Conservation (phyloP, 768 basidiomycete genomes). For the Pulveroboletus ravenelii region DNA sequence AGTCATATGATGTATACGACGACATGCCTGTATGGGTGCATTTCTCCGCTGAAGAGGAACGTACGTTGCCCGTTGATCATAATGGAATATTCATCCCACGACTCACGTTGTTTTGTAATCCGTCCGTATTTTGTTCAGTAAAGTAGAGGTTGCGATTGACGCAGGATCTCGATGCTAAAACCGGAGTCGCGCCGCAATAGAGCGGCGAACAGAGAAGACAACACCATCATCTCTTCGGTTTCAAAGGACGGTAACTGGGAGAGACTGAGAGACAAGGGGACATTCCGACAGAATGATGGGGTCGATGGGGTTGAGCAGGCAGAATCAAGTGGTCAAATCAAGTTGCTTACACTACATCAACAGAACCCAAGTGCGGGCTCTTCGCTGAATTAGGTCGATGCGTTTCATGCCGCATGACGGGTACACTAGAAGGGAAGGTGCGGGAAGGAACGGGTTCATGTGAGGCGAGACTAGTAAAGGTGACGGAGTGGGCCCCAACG, state of each 20-base stretch:
- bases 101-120: constrained; percentile 17
- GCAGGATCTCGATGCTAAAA: constrained; percentile 7
- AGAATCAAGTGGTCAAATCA: neutral
- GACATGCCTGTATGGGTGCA: constrained; percentile 51
- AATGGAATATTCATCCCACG: constrained; percentile 53
- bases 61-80: constrained; percentile 53
- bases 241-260: neutral
- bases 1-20: constrained; percentile 57
- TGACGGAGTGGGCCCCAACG: no score
- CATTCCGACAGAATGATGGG: neutral
- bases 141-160: constrained; percentile 14
- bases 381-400: neutral
- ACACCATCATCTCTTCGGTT: constrained; percentile 3
- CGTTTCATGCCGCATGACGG: neutral
- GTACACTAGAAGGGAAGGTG: neutral
- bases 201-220: constrained; percentile 6
- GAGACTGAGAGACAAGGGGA: neutral
- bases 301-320: neutral
- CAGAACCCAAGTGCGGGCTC: neutral
- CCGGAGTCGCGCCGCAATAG: constrained; percentile 12
- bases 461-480: neutral
- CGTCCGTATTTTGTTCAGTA: constrained; percentile 9
- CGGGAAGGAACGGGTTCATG: neutral
- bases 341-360: no score
- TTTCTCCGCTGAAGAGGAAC: constrained; percentile 58